Evolutionary conservation across 305 asterid genomes (phyloP), one percentile per base, ranked within the genome.

Genomic region (Fraxinus albicans): DNA sequence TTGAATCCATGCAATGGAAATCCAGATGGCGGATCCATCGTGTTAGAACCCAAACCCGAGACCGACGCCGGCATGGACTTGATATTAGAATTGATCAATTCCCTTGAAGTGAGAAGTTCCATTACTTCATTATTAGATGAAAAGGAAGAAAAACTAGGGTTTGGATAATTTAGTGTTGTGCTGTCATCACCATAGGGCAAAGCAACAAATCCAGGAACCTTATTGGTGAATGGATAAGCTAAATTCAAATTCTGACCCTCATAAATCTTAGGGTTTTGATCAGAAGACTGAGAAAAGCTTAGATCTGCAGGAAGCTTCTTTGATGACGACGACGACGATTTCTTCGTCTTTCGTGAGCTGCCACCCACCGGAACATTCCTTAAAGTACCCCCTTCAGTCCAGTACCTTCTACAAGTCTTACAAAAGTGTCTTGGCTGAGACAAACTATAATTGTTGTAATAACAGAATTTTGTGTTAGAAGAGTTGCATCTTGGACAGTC

Each of bases 401-500:
- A 89, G 65, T 89, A 89, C 88, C 92, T 88, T 79, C 90, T 80
- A 80, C 92, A 89, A 35, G 90, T 85, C 82, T 89, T 89, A 79
- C 92, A 89, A 35, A 89, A 87, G 84, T 88, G 88, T 65, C 92
- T 86, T 42, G 92, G 92, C 77, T 89, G 92, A 58, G 92, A 76
- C 1, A 89, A 83, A 33, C 87, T 89, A 17, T 89, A 89, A 84
- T 89, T 89, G 88, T 89, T 89, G 81, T 89, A 89, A 40, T 89
- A 89, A 76, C 91, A 89, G 29, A 89, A 89, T 72, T 89, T 89
- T 1, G 92, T 89, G 77, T 88, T 88, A 0, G 91, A 83, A 13
- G 92, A 89, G 63, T 85, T 88, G 83, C 92, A 89, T 34, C 92
- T 81, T 0, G 92, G 92, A 34, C 92, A 89, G 76, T 89, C 92